Evolutionary conservation across 441 rosid species (phyloP), one percentile per base, ranked within the genome.

Genomic region (Pelargonium australe): DNA sequence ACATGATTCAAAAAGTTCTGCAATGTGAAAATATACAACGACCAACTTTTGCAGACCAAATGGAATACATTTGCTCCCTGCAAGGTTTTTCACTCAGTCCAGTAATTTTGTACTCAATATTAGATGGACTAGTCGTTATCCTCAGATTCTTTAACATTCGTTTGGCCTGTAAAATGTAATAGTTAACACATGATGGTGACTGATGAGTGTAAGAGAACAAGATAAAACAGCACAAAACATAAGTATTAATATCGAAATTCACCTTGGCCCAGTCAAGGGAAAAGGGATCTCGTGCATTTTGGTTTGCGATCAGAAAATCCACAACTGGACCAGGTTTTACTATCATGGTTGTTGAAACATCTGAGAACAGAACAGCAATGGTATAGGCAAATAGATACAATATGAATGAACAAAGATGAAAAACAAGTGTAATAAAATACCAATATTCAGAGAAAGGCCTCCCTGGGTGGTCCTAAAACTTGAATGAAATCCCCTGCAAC

Each of bases 261-360:
- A 91, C 97, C 93, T 87, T 91, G 34, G 81, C 60, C 97, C 96
- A 91, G 70, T 91, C 94, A 68, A 85, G 47, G 3, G 63, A 23
- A 61, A 57, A 82, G 0, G 94, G 94, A 70, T 91, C 92, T 62
- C 72, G 80, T 2, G 66, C 94, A 34, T 75, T 76, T 75, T 89
- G 94, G 73, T 91, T 91, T 28, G 81, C 77, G 31, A 91, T 76
- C 1, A 91, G 68, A 66, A 91, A 91, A 73, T 91, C 96, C 23
- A 87, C 72, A 6, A 91, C 80, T 2, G 94, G 91, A 51, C 92
- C 96, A 65, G 96, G 96, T 79, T 84, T 87, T 68, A 91, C 81
- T 64, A 88, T 89, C 96, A 89, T 91, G n/a, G 92, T 91, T 2
- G 96, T 91, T 1, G 96, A 89, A 1, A 85, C 96, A 80, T 91